Evolutionary conservation across 2,329 filamentous ascomycete species (phyloP).

Genomic region (Calonectria hongkongensis): DNA sequence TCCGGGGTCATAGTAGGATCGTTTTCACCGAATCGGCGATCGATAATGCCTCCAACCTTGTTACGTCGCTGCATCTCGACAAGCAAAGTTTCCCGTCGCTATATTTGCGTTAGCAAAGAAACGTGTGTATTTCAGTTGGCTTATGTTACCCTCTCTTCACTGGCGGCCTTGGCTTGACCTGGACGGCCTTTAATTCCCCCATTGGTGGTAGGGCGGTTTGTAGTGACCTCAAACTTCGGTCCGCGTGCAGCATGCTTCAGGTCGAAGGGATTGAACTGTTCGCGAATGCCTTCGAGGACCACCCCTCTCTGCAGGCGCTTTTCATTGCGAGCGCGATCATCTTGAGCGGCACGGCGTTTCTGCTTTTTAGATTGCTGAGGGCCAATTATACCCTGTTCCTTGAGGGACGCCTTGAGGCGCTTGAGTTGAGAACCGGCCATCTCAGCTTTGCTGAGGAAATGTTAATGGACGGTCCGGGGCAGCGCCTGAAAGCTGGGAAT

Average conservation of each 20-base stretch:
- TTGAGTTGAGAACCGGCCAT: slow-evolving; percentile 99
- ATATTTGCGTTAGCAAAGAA: slow-evolving; percentile 43
- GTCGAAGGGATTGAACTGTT: slow-evolving; percentile 99
- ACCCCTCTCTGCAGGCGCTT: slow-evolving; percentile 85
- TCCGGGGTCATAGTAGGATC: slow-evolving; percentile 95
- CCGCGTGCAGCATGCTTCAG: slow-evolving; percentile 86
- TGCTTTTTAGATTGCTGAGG: slow-evolving; percentile 97
- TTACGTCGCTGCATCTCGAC: slow-evolving; percentile 92
- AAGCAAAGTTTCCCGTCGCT: slow-evolving; percentile 88
- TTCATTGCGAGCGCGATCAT: slow-evolving; percentile 78
- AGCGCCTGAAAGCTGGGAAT: slow-evolving; percentile 39
- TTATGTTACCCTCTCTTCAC: slow-evolving; percentile 84
- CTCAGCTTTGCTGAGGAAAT: slow-evolving; percentile 53
- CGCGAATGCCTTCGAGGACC: slow-evolving; percentile 89
- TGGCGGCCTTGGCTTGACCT: slow-evolving; percentile 87
- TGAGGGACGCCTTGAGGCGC: slow-evolving; percentile 92
- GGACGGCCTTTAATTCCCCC: slow-evolving; percentile 83
- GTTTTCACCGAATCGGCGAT: slow-evolving; percentile 96
- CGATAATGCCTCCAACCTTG: slow-evolving; percentile 93
- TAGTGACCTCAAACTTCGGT: slow-evolving; percentile 90
- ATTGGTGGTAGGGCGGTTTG: slow-evolving; percentile 72
- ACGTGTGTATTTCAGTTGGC: background rate
- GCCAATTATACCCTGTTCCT: slow-evolving; percentile 91
- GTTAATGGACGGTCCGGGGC: slow-evolving; percentile 23
- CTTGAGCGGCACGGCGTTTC: slow-evolving; percentile 83